Evolutionary conservation across 2,329 filamentous ascomycete genomes (phyloP), one percentile per base, ranked within the genome.

Genomic region (Microsporum ferrugineum): DNA sequence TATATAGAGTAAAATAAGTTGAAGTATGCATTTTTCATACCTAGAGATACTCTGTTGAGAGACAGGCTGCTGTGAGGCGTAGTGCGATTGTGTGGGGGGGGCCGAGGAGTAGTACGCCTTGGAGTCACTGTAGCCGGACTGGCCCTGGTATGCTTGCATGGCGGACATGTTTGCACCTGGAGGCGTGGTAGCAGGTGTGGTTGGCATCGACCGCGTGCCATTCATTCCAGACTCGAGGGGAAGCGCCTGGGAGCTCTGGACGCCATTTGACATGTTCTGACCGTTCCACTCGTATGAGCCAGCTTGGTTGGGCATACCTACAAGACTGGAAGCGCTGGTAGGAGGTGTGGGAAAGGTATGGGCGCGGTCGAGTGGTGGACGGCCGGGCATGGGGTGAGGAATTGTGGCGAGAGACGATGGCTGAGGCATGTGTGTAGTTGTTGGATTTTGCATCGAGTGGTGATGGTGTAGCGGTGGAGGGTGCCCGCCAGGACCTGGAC

Each of bases 301-400:
- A 38, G 89, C 88, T 43, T 88, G 85, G 65, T 82, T 82, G 53
- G 85, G 85, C 81, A 95, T 89, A 63, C 82, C 77, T 77, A 85
- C 90, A 53, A 95, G 84, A 73, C 90, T 89, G 0, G 91, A 94
- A n/a, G 91, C 88, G 72, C 89, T 96, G 0, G 91, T 89, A 1
- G 92, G 91, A 39, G 92, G 92, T 2, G 92, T 96, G 2, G 92
- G 91, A 75, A 96, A 96, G 1, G 91, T 95, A 72, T 96, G 88
- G 14, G 91, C 87, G 59, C 92, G 85, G 65, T 96, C 91, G 41
- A 95, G 77, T 5, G 84, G 80, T 5, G 91, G 91, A 49, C 92
- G 85, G 55, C 77, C 78, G 41, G 78, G 71, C 23, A 78, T 76
- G n/a, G 81, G 77, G 65, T 84, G 79, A 39, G 82, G 78, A 58